Conservation (phyloP, 345 rosid species). For the Melastoma malabathricum region DNA sequence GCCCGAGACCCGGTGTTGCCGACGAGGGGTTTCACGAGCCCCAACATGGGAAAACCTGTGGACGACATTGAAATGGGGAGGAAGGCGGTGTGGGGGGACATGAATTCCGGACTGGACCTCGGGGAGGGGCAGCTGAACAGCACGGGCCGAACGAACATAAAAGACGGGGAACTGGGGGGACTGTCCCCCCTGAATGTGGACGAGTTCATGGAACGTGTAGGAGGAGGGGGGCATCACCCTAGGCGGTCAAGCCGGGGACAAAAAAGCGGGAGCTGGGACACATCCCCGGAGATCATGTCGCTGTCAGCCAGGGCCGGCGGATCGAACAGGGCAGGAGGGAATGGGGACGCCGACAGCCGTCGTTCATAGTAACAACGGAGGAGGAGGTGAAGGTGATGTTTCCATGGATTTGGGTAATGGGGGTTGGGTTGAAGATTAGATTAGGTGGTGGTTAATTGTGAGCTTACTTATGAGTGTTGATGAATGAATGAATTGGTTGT, state of each 20-base stretch:
- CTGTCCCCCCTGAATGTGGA: constrained; percentile 56
- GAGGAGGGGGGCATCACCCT: constrained; percentile 33
- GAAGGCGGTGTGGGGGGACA: constrained; percentile 86
- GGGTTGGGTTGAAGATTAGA: too few species aligned
- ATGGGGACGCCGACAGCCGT: constrained; percentile 43
- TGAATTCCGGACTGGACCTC: constrained; percentile 44
- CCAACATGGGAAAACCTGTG: constrained; percentile 77
- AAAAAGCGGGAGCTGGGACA: constrained; percentile 74
- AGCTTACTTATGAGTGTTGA: too few species aligned
- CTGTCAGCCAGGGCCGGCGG: constrained; percentile 87
- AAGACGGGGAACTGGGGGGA: constrained; percentile 71
- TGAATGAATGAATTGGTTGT: too few species aligned
- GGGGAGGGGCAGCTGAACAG: constrained; percentile 47
- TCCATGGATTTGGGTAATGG: too few species aligned
- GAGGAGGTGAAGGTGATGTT: too few species aligned
- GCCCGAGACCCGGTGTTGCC: constrained; percentile 60
- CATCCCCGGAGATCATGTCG: constrained; percentile 78
- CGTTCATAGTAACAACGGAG: constrained; percentile 19
- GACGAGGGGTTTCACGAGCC: constrained; percentile 83
- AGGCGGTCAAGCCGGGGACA: constrained; percentile 76
- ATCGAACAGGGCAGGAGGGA: constrained; percentile 44
- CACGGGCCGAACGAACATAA: constrained; percentile 48
- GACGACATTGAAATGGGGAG: constrained; percentile 97
- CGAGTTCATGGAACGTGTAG: constrained; percentile 39
- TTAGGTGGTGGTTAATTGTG: too few species aligned